Percentiles rank a stretch among this genome's conserved stretches.
These are phyloP conservation scores for Rhytidhysteron rufulum DNA, from an alignment of 2,329 filamentous ascomycete species.

Conservation along the genomic window DNA sequence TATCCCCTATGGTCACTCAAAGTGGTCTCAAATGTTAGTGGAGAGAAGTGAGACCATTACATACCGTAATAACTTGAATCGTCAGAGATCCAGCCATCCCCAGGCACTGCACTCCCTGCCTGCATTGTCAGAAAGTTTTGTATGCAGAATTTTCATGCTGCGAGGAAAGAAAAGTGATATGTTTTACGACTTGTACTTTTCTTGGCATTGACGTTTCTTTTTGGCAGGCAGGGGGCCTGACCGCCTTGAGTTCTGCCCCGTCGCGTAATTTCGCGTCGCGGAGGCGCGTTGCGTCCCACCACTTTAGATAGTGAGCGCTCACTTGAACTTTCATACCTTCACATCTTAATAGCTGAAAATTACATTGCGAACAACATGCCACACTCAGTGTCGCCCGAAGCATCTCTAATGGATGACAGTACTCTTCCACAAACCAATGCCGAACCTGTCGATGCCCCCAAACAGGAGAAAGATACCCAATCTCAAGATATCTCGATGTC, in stretches of 20 bases:
- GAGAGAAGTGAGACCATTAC: conserved; percentile 2
- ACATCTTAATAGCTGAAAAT: too few relatives aligned
- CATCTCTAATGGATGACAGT: conserved; percentile 36
- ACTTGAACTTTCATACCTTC: too few relatives aligned
- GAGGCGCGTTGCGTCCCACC: conserved; percentile 2
- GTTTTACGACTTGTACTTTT: neutral
- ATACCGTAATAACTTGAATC: conserved; percentile 46
- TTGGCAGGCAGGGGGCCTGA: too few relatives aligned
- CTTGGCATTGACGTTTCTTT: neutral
- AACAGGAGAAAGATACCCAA: conserved; percentile 18
- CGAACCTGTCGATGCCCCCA: conserved; percentile 6
- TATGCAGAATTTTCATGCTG: neutral
- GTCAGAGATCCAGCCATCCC: conserved; percentile 36
- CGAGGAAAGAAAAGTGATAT: neutral
- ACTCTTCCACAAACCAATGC: conserved; percentile 37
- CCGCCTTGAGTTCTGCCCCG: conserved; percentile 1
- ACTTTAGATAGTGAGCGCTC: too few relatives aligned
- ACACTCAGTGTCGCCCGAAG: conserved; percentile 42
- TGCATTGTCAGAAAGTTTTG: conserved; percentile 13
- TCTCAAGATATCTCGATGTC: conserved; percentile 29
- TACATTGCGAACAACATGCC: conserved; percentile 36
- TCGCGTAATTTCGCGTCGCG: too few relatives aligned
- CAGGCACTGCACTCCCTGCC: conserved; percentile 23
- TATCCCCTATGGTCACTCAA: too few relatives aligned
- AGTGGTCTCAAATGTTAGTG: too few relatives aligned